A percentile compares a stretch with the other conserved stretches of the same genome.
phyloP scores from a whole-genome alignment of 768 basidiomycete genomes.

The Leccinum longicurvipes region DNA sequence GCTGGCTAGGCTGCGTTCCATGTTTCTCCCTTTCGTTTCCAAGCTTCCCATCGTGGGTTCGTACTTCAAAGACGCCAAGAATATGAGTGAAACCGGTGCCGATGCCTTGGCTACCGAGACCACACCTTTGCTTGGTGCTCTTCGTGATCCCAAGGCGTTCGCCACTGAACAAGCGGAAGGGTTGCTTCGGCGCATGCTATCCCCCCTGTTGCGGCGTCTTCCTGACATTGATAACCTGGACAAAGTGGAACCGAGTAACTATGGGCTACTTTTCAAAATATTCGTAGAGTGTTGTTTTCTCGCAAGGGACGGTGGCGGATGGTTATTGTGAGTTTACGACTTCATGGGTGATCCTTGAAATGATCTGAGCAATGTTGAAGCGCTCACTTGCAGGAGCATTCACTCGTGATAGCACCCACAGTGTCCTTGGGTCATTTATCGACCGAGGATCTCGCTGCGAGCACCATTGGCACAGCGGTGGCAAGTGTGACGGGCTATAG shows the following conservation, averaged over 20 bases:
- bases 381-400: slow-evolving; percentile 21
- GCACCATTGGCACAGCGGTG: slow-evolving; percentile 41
- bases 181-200: slow-evolving; percentile 11
- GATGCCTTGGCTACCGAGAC: slow-evolving; percentile 16
- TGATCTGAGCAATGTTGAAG: slow-evolving; percentile 10
- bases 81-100: background rate
- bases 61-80: slow-evolving; percentile 14
- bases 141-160: slow-evolving; percentile 23
- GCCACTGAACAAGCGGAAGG: slow-evolving; percentile 18
- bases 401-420: slow-evolving; percentile 23
- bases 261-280: slow-evolving; percentile 5
- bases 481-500: slow-evolving; percentile 42
- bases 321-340: slow-evolving; percentile 18
- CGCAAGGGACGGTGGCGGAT: slow-evolving; percentile 19
- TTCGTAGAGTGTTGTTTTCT: slow-evolving; percentile 22
- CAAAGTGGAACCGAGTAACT: slow-evolving; percentile 5
- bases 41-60: slow-evolving; percentile 23
- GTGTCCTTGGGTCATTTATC: slow-evolving; percentile 53
- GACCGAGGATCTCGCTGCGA: slow-evolving; percentile 49
- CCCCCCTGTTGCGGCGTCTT: slow-evolving; percentile 14
- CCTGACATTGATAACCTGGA: slow-evolving; percentile 21
- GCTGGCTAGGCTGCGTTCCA: slow-evolving; percentile 9
- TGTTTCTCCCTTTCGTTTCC: slow-evolving; percentile 10
- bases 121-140: slow-evolving; percentile 22
- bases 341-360: background rate